phyloP scores from a whole-genome alignment of 345 rosid genomes.

The Psidium guajava region DNA sequence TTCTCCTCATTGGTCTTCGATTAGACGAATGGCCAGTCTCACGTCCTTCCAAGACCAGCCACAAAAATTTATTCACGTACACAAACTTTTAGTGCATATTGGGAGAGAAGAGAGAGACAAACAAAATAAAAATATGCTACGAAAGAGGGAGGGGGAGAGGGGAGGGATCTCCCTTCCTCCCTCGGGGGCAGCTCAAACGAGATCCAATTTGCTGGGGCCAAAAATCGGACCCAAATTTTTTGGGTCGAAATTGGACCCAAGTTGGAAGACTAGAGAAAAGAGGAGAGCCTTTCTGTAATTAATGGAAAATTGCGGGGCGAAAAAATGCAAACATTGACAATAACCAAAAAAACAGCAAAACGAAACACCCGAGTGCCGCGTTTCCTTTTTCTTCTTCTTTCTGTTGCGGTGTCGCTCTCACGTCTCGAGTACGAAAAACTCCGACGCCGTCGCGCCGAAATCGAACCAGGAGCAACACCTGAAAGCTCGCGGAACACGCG shows the following conservation, averaged over 20 bases:
- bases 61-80: no score
- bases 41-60: no score
- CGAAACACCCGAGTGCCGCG: not conserved
- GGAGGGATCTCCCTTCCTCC: no score
- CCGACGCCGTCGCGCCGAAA: not conserved
- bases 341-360: not conserved
- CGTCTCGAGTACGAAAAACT: not conserved
- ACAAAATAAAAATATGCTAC: no score
- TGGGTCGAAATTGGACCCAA: not conserved
- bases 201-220: not conserved
- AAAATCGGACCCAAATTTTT: not conserved
- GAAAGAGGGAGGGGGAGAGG: no score
- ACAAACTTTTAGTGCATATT: no score
- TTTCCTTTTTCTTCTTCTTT: not conserved
- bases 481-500: not conserved
- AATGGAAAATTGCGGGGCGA: not conserved
- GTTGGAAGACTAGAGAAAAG: not conserved
- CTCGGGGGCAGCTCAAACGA: not conserved
- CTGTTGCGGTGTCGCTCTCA: not conserved
- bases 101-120: no score
- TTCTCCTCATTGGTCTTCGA: no score
- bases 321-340: not conserved
- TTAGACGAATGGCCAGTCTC: no score
- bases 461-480: not conserved
- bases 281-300: not conserved